A percentile compares a stretch with the other conserved stretches of the same genome.
Evolutionary conservation across 2,329 filamentous ascomycete genomes (phyloP).

Genomic region (Zymoseptoria crescenta): DNA sequence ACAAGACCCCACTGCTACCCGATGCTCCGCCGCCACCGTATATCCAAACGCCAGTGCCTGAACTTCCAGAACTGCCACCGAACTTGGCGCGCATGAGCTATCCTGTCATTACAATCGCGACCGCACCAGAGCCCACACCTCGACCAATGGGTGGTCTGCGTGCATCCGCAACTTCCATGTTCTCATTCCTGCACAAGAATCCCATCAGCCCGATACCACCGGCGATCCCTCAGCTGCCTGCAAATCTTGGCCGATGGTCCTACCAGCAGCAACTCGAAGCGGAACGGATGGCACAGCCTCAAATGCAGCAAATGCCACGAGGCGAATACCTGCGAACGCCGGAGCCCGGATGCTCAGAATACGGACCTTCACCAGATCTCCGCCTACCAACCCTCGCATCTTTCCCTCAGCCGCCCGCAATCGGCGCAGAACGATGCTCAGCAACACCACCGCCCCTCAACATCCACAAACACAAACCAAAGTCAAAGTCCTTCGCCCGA

Average conservation of each 20-base stretch:
- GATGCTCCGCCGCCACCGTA: constrained; percentile 4
- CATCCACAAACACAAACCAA: background rate
- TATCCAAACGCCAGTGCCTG: background rate
- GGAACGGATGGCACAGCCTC: background rate
- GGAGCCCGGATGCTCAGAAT: background rate
- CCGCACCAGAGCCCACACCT: background rate
- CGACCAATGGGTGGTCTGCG: background rate
- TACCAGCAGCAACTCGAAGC: background rate
- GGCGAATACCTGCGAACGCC: background rate
- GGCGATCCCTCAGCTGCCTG: background rate
- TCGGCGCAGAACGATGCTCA: background rate
- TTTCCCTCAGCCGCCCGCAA: background rate
- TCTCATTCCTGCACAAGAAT: background rate
- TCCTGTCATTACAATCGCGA: background rate
- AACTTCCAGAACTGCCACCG: background rate
- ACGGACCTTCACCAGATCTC: background rate
- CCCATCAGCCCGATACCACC: background rate
- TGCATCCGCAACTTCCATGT: background rate
- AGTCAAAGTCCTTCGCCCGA: background rate
- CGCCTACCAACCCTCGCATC: background rate
- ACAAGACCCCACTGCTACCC: background rate
- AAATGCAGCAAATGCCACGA: background rate
- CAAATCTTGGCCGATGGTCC: background rate
- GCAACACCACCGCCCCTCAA: background rate
- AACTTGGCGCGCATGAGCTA: background rate